Percentiles rank a stretch among this genome's conserved stretches.
These are phyloP conservation scores for Verticillium isaacii DNA, from an alignment of 2,329 filamentous ascomycete genomes.

Conservation along the genomic window DNA sequence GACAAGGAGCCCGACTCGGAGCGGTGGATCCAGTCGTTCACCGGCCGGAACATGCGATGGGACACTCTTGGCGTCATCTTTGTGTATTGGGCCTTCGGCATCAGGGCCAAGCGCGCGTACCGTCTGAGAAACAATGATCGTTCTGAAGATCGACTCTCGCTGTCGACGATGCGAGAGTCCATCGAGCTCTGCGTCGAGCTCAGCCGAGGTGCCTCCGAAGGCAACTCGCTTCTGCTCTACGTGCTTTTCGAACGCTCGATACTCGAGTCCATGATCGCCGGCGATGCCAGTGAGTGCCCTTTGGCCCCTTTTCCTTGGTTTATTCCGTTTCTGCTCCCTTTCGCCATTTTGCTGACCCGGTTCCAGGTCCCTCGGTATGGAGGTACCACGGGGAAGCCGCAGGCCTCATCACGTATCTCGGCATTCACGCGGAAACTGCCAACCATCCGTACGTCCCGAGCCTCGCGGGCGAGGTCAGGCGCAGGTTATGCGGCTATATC, in stretches of 20 bases:
- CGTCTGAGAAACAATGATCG: neutral
- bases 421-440: slow-evolving; percentile 22
- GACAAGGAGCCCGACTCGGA: slow-evolving; percentile 9
- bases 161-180: neutral
- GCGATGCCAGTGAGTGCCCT: slow-evolving; percentile 31
- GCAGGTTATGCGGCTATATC: slow-evolving; percentile 27
- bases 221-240: slow-evolving; percentile 32
- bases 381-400: slow-evolving; percentile 30
- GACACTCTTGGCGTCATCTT: slow-evolving; percentile 10
- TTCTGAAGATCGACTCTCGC: neutral
- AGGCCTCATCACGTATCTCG: slow-evolving; percentile 28
- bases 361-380: slow-evolving; percentile 29
- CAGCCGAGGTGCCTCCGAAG: slow-evolving; percentile 2
- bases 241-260: slow-evolving; percentile 26
- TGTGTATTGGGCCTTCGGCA: slow-evolving; percentile 8
- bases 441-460: slow-evolving; percentile 23
- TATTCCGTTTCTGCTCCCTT: too few species aligned
- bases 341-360: neutral
- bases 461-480: slow-evolving; percentile 27
- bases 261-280: slow-evolving; percentile 30
- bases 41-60: slow-evolving; percentile 3
- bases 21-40: slow-evolving; percentile 8
- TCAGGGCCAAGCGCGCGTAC: neutral
- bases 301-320: too few species aligned
- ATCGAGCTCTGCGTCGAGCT: slow-evolving; percentile 1